A percentile compares a stretch with the other conserved stretches of the same genome.
phyloP scores from a whole-genome alignment of 176 grass and related monocot genomes.

The Guadua angustifolia region DNA sequence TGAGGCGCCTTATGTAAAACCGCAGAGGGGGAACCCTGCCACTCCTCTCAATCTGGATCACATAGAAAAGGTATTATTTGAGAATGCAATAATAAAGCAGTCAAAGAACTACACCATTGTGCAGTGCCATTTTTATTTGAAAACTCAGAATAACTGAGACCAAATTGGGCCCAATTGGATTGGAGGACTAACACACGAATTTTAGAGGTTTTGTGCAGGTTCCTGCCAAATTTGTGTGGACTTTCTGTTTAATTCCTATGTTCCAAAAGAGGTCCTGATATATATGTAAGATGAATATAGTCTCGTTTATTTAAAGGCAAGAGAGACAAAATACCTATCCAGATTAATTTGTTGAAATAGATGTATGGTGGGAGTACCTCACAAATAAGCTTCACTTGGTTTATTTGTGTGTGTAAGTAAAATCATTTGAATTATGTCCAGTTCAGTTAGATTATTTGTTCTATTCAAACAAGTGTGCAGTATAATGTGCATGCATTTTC shows the following conservation, averaged over 20 bases:
- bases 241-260: neutral
- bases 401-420: too few relatives aligned
- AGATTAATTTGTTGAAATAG: neutral
- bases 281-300: neutral
- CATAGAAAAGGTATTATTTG: neutral
- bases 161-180: neutral
- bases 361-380: too few relatives aligned
- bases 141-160: constrained; percentile 1
- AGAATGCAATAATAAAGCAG: constrained; percentile 23
- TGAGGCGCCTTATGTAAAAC: neutral
- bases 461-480: too few relatives aligned
- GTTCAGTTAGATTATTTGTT: neutral
- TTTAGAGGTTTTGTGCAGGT: neutral
- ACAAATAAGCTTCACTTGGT: too few relatives aligned
- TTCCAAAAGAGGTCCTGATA: neutral
- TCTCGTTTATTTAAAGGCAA: neutral
- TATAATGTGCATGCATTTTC: neutral
- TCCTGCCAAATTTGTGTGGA: neutral
- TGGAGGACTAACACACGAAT: too few relatives aligned
- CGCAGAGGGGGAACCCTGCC: neutral
- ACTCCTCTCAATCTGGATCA: constrained; percentile 12
- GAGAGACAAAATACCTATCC: neutral
- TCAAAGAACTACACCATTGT: neutral
- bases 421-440: neutral
- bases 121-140: neutral